These are phyloP conservation scores for Daedalea quercina DNA, from an alignment of 768 basidiomycete species.

Conservation along the genomic window DNA sequence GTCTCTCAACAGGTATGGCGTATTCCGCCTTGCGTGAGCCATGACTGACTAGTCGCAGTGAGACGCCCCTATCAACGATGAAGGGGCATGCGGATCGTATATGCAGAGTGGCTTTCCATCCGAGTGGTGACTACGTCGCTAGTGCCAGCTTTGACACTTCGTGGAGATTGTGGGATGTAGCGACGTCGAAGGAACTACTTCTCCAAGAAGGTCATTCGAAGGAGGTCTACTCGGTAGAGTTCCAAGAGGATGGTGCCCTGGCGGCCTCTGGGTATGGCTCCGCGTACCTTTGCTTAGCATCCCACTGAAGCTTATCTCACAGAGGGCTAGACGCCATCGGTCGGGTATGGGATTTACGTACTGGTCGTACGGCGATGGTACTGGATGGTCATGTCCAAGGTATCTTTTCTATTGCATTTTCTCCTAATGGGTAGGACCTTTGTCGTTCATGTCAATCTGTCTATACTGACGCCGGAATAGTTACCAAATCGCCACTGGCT, in stretches of 20 bases:
- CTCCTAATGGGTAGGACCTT: slow-evolving; percentile 77
- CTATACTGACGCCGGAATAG: slow-evolving; percentile 33
- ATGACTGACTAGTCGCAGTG: slow-evolving; percentile 37
- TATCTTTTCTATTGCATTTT: slow-evolving; percentile 87
- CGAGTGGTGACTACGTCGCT: slow-evolving; percentile 88
- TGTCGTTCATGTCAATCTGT: not conserved
- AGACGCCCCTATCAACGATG: slow-evolving; percentile 78
- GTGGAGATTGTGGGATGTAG: slow-evolving; percentile 95
- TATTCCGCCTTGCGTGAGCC: not conserved
- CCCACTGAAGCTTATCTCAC: slow-evolving; percentile 1
- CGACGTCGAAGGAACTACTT: slow-evolving; percentile 71
- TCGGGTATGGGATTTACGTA: slow-evolving; percentile 94
- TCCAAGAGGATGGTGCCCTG: slow-evolving; percentile 91
- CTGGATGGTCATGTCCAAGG: slow-evolving; percentile 95
- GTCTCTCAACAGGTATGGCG: slow-evolving; percentile 71
- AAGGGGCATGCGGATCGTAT: slow-evolving; percentile 88
- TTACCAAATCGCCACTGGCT: slow-evolving; percentile 95
- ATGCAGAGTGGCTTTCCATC: slow-evolving; percentile 93
- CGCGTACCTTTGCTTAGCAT: not conserved
- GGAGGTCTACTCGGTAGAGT: slow-evolving; percentile 93
- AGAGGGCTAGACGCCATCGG: slow-evolving; percentile 97
- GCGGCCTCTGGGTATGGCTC: slow-evolving; percentile 81
- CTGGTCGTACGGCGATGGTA: slow-evolving; percentile 95
- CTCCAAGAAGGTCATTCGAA: slow-evolving; percentile 97
- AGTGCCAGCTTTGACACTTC: slow-evolving; percentile 97